These are phyloP conservation scores for Candida maltosa DNA, from an alignment of 805 yeast species.

Conservation along the genomic window DNA sequence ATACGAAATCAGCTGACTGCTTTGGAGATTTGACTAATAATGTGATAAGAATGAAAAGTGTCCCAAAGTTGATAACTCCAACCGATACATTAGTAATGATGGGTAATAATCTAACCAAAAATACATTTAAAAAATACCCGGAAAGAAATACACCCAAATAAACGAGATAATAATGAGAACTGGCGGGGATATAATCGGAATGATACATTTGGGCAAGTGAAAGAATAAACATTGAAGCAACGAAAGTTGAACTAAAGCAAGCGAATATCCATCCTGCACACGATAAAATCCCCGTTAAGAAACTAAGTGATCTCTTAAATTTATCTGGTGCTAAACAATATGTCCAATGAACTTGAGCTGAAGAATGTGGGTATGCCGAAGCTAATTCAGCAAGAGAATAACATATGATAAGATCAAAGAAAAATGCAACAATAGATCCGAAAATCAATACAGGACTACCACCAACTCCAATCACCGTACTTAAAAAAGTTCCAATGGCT, in stretches of 20 bases:
- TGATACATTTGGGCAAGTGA: conserved; percentile 15
- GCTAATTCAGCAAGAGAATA: conserved; percentile 25
- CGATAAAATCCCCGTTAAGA: conserved; percentile 25
- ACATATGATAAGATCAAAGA: conserved; percentile 15
- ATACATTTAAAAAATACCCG: conserved; percentile 12
- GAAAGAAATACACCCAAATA: conserved; percentile 11
- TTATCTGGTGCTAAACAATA: conserved; percentile 21
- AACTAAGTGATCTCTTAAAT: conserved; percentile 21
- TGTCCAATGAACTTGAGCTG: conserved; percentile 34
- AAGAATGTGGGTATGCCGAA: conserved; percentile 30
- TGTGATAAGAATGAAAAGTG: no score
- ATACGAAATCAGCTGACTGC: conserved; percentile 18
- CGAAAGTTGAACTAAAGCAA: conserved; percentile 14
- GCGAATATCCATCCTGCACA: conserved; percentile 24
- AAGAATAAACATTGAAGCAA: conserved; percentile 13
- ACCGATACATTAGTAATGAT: conserved; percentile 14
- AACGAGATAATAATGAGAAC: conserved; percentile 16
- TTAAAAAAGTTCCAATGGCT: conserved; percentile 19
- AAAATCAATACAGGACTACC: conserved; percentile 19
- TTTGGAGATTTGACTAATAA: no score
- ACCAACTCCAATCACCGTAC: conserved; percentile 19
- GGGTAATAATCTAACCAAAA: conserved; percentile 14
- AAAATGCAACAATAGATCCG: conserved; percentile 17
- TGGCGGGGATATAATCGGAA: conserved; percentile 13
- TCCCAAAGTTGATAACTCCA: conserved; percentile 19